Percentiles rank a stretch among this genome's conserved stretches.
These are phyloP conservation scores for Chrysosphaeria jannelii DNA, from an alignment of 2,329 filamentous ascomycete genomes.

Conservation along the genomic window DNA sequence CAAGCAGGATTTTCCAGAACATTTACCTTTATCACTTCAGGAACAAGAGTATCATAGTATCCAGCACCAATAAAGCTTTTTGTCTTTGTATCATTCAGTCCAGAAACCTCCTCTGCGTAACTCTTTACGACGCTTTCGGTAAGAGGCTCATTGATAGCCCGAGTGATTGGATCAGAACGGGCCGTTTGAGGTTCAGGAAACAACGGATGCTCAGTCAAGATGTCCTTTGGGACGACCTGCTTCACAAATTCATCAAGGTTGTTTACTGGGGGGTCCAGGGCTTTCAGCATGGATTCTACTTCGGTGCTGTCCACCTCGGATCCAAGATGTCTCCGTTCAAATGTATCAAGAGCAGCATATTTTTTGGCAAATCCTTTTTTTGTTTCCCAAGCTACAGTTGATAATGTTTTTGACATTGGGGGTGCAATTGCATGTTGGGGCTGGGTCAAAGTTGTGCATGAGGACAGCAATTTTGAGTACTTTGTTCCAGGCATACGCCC, in stretches of 20 bases:
- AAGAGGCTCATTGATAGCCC: constrained; percentile 12
- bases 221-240: constrained; percentile 55
- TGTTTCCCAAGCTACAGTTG: constrained; percentile 4
- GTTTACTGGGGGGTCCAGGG: constrained; percentile 40
- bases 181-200: constrained; percentile 18
- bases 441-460: not conserved
- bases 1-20: constrained; percentile 78
- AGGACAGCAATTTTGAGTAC: not conserved
- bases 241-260: constrained; percentile 57
- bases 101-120: constrained; percentile 9
- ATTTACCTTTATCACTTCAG: constrained; percentile 76
- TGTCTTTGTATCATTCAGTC: constrained; percentile 12
- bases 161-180: constrained; percentile 10
- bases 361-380: constrained; percentile 5
- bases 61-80: constrained; percentile 60
- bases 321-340: constrained; percentile 64
- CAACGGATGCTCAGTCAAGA: constrained; percentile 36
- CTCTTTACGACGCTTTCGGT: constrained; percentile 29
- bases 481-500: too few relatives aligned
- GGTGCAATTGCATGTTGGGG: constrained; percentile 2
- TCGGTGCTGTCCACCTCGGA: constrained; percentile 41
- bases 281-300: constrained; percentile 48
- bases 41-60: constrained; percentile 66
- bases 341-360: constrained; percentile 22
- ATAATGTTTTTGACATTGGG: constrained; percentile 1